Percentiles rank a stretch among this genome's conserved stretches.
phyloP scores from a whole-genome alignment of 768 basidiomycete genomes.

The Naganishia randhawae region DNA sequence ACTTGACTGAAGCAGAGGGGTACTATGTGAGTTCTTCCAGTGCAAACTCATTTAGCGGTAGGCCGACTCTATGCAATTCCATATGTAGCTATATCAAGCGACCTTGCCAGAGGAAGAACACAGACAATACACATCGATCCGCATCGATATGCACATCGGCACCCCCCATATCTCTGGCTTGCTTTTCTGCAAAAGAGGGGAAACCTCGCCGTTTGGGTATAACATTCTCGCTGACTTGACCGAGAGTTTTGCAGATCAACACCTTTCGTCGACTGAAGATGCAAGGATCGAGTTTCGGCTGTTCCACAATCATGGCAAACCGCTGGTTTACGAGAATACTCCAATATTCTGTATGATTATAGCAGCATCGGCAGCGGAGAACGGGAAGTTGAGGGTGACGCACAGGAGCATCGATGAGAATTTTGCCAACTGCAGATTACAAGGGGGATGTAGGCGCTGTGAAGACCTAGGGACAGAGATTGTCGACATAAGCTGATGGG shows the following conservation, averaged over 20 bases:
- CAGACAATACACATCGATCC: not conserved
- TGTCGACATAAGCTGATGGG: not conserved
- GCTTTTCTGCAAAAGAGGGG: not conserved
- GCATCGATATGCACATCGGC: conserved; percentile 4
- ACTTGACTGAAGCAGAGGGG: conserved; percentile 6
- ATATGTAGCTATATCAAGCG: not conserved
- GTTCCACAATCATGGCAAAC: conserved; percentile 10
- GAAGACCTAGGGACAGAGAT: not conserved
- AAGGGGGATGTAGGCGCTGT: conserved; percentile 5
- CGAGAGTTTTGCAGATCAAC: not conserved
- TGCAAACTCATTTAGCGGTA: too few relatives aligned
- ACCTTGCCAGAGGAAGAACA: not conserved
- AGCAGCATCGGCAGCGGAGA: not conserved
- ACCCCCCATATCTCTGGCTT: not conserved
- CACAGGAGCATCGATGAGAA: not conserved
- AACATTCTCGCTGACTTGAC: conserved; percentile 14
- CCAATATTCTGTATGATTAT: not conserved
- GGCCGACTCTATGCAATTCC: too few relatives aligned
- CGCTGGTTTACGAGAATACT: not conserved
- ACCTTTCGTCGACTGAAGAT: not conserved
- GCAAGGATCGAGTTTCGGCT: conserved; percentile 16
- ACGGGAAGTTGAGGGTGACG: not conserved
- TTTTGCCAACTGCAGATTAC: conserved; percentile 5
- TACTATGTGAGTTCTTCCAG: conserved; percentile 16
- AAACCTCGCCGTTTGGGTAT: not conserved